phyloP scores from a whole-genome alignment of 352 stramenopile genomes.

The Globisporangium ultimum region DNA sequence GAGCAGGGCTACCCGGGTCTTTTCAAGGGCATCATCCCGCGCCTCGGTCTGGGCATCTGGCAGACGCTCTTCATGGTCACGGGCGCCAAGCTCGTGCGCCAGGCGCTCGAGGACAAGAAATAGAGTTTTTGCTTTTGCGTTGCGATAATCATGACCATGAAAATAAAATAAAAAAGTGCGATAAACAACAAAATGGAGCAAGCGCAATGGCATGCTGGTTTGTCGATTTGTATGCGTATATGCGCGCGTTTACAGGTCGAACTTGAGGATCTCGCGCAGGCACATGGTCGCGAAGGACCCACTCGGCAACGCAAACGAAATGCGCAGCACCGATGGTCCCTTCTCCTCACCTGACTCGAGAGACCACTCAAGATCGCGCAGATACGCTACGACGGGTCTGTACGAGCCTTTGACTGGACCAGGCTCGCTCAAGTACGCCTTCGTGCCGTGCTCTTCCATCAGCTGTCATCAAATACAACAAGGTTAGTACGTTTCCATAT shows the following conservation, averaged over 20 bases:
- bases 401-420: conserved; percentile 62
- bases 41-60: conserved; percentile 85
- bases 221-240: neutral
- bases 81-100: conserved; percentile 86
- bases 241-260: conserved; percentile 23
- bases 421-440: conserved; percentile 26
- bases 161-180: neutral
- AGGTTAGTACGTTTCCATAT: neutral
- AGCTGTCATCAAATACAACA: conserved; percentile 24
- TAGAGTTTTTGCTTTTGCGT: conserved; percentile 6
- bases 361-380: conserved; percentile 40
- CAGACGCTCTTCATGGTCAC: conserved; percentile 93
- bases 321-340: conserved; percentile 11
- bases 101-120: conserved; percentile 69
- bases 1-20: conserved; percentile 80
- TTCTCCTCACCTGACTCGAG: conserved; percentile 17
- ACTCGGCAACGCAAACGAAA: conserved; percentile 56
- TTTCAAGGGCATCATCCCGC: conserved; percentile 90
- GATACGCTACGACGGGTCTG: conserved; percentile 38
- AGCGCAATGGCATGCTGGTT: neutral
- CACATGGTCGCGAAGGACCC: conserved; percentile 82
- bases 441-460: conserved; percentile 45
- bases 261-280: conserved; percentile 59
- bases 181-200: conserved; percentile 1
- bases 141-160: neutral